Percentiles rank a stretch among this genome's conserved stretches.
Conservation (phyloP, 177 flowering plant species). For the Vitis hybrid region DNA sequence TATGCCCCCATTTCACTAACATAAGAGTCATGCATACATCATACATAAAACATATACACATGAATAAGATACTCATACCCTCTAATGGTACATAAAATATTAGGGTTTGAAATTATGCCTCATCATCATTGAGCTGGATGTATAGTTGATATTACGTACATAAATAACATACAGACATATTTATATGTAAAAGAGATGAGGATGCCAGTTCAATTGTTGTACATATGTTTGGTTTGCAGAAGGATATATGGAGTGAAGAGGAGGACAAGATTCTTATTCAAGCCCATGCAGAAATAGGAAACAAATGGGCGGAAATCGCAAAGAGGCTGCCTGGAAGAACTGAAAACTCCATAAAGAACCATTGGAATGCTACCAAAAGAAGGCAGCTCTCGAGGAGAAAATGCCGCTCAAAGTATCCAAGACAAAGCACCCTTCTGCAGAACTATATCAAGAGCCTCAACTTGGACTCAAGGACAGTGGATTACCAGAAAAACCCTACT, state of each 20-base stretch:
- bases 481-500: neutral
- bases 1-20: too few relatives aligned
- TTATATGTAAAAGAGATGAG: too few relatives aligned
- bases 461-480: conserved; percentile 10
- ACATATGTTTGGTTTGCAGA: conserved; percentile 30
- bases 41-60: neutral
- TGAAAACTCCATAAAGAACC: conserved; percentile 77
- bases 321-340: conserved; percentile 70
- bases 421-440: conserved; percentile 44
- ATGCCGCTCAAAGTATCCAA: conserved; percentile 44
- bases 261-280: conserved; percentile 60
- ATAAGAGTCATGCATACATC: too few relatives aligned
- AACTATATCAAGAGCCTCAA: conserved; percentile 63
- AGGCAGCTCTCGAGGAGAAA: conserved; percentile 53
- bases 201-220: too few relatives aligned
- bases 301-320: conserved; percentile 87
- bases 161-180: too few relatives aligned
- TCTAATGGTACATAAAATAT: neutral
- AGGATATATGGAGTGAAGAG: conserved; percentile 67
- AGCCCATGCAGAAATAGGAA: conserved; percentile 66
- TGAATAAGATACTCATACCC: neutral
- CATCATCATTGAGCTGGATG: too few relatives aligned
- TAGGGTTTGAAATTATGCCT: too few relatives aligned
- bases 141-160: too few relatives aligned
- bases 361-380: conserved; percentile 81